Evolutionary conservation across 2,329 filamentous ascomycete genomes (phyloP).

Genomic region (Penicillium concentricum): DNA sequence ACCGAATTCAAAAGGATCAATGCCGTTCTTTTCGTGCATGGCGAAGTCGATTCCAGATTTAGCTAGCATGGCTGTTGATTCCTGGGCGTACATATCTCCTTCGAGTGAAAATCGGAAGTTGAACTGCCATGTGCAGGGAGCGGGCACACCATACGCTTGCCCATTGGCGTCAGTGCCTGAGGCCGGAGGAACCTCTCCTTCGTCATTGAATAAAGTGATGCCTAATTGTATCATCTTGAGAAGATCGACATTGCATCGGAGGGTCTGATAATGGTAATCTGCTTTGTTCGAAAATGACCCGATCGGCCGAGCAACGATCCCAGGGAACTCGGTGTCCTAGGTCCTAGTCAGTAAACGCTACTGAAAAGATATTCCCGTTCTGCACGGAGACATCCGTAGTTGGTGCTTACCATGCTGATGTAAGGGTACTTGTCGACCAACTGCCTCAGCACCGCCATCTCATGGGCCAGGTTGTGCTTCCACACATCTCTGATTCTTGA

Average conservation of each 20-base stretch:
- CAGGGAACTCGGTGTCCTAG: constrained; percentile 97
- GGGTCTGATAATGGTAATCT: constrained; percentile 97
- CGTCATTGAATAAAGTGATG: constrained; percentile 86
- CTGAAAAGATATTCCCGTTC: neutral
- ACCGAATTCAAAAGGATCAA: constrained; percentile 86
- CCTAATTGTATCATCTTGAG: constrained; percentile 97
- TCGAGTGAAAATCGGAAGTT: constrained; percentile 96
- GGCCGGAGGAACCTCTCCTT: constrained; percentile 80
- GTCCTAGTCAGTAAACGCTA: constrained; percentile 14
- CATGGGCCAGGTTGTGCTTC: constrained; percentile 85
- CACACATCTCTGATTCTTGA: constrained; percentile 93
- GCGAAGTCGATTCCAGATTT: constrained; percentile 91
- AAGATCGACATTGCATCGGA: constrained; percentile 95
- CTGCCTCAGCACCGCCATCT: constrained; percentile 80
- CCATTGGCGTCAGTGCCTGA: constrained; percentile 57
- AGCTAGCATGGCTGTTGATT: constrained; percentile 86
- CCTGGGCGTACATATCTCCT: constrained; percentile 96
- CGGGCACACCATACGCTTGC: constrained; percentile 52
- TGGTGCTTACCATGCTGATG: constrained; percentile 82
- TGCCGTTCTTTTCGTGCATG: constrained; percentile 80
- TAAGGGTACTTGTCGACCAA: constrained; percentile 90
- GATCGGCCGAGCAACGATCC: constrained; percentile 92
- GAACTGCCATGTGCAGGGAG: constrained; percentile 96
- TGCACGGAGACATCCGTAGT: neutral
- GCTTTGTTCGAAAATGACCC: constrained; percentile 92